A percentile compares a stretch with the other conserved stretches of the same genome.
Evolutionary conservation across 176 grass and related monocot species (phyloP).

Genomic region (Alloteropsis semialata): DNA sequence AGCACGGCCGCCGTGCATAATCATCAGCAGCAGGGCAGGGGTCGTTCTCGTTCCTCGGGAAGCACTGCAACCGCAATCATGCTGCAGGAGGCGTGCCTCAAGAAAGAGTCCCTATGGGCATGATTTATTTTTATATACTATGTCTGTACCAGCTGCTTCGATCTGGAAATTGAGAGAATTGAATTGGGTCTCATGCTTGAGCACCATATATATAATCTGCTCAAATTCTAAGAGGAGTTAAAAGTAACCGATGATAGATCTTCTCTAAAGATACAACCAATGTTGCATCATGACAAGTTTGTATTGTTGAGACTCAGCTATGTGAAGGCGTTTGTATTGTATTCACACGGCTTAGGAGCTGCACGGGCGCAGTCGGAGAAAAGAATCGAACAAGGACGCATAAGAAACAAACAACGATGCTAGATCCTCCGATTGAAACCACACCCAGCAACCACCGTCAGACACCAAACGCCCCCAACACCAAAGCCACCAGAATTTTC

Average conservation of each 20-base stretch:
- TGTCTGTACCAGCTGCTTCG: not conserved
- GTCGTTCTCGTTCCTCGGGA: not conserved
- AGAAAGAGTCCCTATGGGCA: constrained; percentile 68
- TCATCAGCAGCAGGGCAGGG: constrained; percentile 2
- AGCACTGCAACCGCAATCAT: constrained; percentile 5
- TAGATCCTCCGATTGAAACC: too few relatives aligned
- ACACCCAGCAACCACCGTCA: too few relatives aligned
- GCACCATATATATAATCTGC: too few relatives aligned
- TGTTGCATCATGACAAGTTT: not conserved
- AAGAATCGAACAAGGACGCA: too few relatives aligned
- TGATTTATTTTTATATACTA: too few relatives aligned
- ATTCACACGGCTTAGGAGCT: not conserved
- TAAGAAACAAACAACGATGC: too few relatives aligned
- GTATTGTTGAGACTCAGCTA: not conserved
- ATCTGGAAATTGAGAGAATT: constrained; percentile 21
- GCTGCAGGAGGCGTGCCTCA: constrained; percentile 53
- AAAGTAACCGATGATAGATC: too few relatives aligned
- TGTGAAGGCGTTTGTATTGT: constrained; percentile 4
- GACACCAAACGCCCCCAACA: too few relatives aligned
- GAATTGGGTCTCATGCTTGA: not conserved
- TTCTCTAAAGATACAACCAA: not conserved
- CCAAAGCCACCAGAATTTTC: too few relatives aligned
- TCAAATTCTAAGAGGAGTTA: too few relatives aligned
- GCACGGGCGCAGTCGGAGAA: too few relatives aligned
- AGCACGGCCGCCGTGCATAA: not conserved